Evolutionary conservation across 2,329 filamentous ascomycete genomes (phyloP).

Genomic region (Colletotrichum eremochloae): DNA sequence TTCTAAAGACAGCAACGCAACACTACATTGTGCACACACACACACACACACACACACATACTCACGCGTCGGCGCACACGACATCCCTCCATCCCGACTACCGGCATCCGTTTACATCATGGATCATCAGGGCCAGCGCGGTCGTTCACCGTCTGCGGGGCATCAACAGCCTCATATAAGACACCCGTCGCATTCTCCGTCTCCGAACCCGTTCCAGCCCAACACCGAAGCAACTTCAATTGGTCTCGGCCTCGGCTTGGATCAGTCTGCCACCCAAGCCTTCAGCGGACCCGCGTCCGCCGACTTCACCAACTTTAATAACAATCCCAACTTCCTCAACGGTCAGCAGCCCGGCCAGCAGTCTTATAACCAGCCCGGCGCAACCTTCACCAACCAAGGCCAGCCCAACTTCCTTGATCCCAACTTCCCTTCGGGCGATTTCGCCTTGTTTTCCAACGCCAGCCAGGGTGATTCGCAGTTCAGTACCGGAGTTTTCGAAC

Average conservation of each 20-base stretch:
- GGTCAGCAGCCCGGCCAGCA: constrained; percentile 59
- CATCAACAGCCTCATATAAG: constrained; percentile 75
- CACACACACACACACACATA: constrained; percentile 11
- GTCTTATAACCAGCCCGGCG: constrained; percentile 55
- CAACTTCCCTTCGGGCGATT: constrained; percentile 69
- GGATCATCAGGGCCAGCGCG: constrained; percentile 60
- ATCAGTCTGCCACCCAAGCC: constrained; percentile 60
- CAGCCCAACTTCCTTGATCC: constrained; percentile 63
- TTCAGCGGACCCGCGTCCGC: constrained; percentile 56
- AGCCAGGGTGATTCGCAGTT: constrained; percentile 69
- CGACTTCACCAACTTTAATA: constrained; percentile 63
- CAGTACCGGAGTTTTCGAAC: constrained; percentile 72
- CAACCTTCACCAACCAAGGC: constrained; percentile 56
- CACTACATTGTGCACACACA: constrained; percentile 15
- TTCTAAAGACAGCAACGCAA: constrained; percentile 54
- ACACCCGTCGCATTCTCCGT: constrained; percentile 72
- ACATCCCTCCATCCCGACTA: constrained; percentile 42
- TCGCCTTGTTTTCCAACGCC: constrained; percentile 70
- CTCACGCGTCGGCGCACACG: constrained; percentile 27
- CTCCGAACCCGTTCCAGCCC: constrained; percentile 68
- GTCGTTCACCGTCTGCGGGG: constrained; percentile 73
- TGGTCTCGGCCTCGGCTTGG: constrained; percentile 71
- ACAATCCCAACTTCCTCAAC: constrained; percentile 63
- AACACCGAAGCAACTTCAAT: constrained; percentile 58
- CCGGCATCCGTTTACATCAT: constrained; percentile 48